A percentile compares a stretch with the other conserved stretches of the same genome.
Conservation (phyloP, 2,329 filamentous ascomycete species). For the Monilinia fructicola region DNA sequence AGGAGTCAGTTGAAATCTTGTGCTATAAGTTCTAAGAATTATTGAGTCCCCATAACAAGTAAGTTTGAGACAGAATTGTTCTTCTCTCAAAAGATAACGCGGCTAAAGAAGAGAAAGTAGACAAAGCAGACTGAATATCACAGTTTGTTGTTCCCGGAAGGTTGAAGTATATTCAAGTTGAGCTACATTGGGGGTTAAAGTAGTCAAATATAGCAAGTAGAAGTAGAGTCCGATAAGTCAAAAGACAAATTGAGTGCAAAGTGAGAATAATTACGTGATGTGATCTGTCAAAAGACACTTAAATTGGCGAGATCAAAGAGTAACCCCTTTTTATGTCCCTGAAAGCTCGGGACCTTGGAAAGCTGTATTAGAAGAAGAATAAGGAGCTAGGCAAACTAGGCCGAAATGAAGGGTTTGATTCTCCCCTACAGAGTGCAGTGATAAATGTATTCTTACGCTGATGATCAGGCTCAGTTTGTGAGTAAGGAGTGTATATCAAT, state of each 20-base stretch:
- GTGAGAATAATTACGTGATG: not conserved
- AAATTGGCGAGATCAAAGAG: not conserved
- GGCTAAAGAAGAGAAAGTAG: not conserved
- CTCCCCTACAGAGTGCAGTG: conserved; percentile 3
- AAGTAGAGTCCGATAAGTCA: not conserved
- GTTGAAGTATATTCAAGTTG: conserved; percentile 19
- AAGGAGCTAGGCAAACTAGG: not conserved
- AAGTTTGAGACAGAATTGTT: not conserved
- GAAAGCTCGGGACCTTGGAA: not conserved
- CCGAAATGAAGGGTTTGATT: not conserved
- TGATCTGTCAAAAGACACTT: not conserved
- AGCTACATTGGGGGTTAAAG: not conserved
- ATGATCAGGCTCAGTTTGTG: conserved; percentile 30
- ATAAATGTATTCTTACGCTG: conserved; percentile 25
- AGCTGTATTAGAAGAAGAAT: not conserved
- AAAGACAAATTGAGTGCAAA: not conserved
- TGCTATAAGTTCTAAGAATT: not conserved
- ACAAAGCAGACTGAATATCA: not conserved
- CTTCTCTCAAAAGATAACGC: not conserved
- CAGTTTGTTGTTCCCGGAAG: not conserved
- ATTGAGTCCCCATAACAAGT: not conserved
- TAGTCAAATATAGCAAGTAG: not conserved
- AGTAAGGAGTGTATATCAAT: conserved; percentile 36
- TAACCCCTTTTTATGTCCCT: not conserved
- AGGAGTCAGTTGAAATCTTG: not conserved